Evolutionary conservation across 441 rosid species (phyloP).

Genomic region (Macaranga tanarius): DNA sequence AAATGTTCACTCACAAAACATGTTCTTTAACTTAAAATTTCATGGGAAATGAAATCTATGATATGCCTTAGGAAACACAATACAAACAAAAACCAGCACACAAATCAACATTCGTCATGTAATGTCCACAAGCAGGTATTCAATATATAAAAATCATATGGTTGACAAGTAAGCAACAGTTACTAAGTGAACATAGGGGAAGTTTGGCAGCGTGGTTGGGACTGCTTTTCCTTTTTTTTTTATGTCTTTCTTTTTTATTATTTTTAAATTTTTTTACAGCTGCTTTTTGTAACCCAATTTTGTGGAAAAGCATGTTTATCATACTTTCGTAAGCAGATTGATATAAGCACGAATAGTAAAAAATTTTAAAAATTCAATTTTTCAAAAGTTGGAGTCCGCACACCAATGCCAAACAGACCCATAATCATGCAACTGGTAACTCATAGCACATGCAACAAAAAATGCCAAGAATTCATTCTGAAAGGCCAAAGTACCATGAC

Average conservation of each 20-base stretch:
- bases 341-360: too few relatives aligned
- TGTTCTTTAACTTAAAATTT: background rate
- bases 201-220: too few relatives aligned
- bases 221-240: too few relatives aligned
- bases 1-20: background rate
- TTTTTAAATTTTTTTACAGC: too few relatives aligned
- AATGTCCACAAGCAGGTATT: background rate
- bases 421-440: background rate
- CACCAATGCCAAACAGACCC: too few relatives aligned
- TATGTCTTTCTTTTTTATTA: too few relatives aligned
- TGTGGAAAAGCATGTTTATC: too few relatives aligned
- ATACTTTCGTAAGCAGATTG: too few relatives aligned
- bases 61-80: background rate
- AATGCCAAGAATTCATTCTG: background rate
- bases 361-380: too few relatives aligned
- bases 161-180: background rate
- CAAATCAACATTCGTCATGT: background rate
- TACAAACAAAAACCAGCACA: background rate
- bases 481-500: slow-evolving; percentile 31
- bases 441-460: background rate
- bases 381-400: too few relatives aligned
- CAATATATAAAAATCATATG: background rate
- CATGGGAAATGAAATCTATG: background rate
- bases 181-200: too few relatives aligned
- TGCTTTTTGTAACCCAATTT: too few relatives aligned